Conservation (phyloP, 352 stramenopile species). For the Phytophthora cryptogea region DNA sequence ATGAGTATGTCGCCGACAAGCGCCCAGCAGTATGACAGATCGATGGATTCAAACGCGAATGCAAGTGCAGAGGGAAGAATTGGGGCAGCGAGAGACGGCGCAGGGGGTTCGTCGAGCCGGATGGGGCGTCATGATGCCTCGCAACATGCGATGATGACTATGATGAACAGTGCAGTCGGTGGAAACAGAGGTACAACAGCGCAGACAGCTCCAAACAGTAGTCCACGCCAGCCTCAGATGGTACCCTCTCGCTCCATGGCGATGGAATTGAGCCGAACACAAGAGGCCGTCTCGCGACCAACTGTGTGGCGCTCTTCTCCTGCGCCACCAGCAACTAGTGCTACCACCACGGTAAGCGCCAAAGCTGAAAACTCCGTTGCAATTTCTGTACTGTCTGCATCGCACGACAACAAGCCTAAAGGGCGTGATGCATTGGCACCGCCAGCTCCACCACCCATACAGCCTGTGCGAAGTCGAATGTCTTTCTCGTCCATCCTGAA, state of each 20-base stretch:
- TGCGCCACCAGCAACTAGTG: background rate
- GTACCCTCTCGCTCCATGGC: constrained; percentile 24
- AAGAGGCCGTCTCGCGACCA: constrained; percentile 15
- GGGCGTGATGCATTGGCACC: constrained; percentile 23
- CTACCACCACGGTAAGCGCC: background rate
- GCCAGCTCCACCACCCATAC: constrained; percentile 21
- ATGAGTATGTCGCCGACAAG: constrained; percentile 31
- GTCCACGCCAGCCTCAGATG: constrained; percentile 23
- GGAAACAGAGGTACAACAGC: constrained; percentile 11
- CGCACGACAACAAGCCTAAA: constrained; percentile 11
- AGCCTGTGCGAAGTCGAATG: constrained; percentile 71
- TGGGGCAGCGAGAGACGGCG: constrained; percentile 14
- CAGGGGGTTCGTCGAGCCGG: constrained; percentile 14
- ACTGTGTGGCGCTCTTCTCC: constrained; percentile 29
- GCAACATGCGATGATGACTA: constrained; percentile 60
- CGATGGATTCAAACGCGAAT: constrained; percentile 26
- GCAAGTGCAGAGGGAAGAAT: constrained; percentile 14
- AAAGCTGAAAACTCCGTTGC: constrained; percentile 10
- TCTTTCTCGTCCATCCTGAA: constrained; percentile 91
- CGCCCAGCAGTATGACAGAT: constrained; percentile 35
- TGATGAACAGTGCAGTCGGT: constrained; percentile 45
- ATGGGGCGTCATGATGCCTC: constrained; percentile 48
- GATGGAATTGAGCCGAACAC: constrained; percentile 33
- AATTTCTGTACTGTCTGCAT: constrained; percentile 4
- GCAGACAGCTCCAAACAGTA: constrained; percentile 25